Evolutionary conservation across 345 rosid species (phyloP), one percentile per base, ranked within the genome.

Genomic region (Aegle marmelos): DNA sequence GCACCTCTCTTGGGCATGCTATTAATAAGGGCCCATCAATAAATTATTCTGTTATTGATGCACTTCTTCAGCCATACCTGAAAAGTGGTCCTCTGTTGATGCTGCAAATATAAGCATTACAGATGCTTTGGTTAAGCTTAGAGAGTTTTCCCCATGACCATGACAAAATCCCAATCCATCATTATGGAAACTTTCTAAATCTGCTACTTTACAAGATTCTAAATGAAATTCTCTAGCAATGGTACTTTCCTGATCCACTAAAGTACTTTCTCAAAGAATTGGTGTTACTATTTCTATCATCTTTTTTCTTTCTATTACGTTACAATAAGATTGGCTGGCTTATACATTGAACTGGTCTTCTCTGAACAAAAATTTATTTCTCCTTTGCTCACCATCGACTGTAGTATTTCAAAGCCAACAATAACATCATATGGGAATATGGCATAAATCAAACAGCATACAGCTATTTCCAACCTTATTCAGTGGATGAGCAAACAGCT

Each of bases 401-500:
- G 10, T 22, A 24, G 61, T n/a, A 8, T 58, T 58, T 58, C 61
- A 58, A 9, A 58, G 10, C 61, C 25, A 58, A 58, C 24, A 24
- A 58, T 58, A 22, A 58, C 11, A 58, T 58, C 61, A 58, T 24
- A 58, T 9, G 3, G n/a, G 61, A 58, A 58, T 22, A 9, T n/a
- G 61, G 61, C 61, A 76, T 31, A 13, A 56, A 53, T 63, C 30
- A 56, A 61, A 41, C 1, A 69, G 25, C 4, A 8, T 50, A 28
- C 48, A 59, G 28, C 67, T 57, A 72, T 80, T 54, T 25, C 82
- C 79, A 80, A 96, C 98, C 99, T 94, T 94, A 85, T 92, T 91
- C 86, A 87, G 74, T 70, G 98, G 98, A 86, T 97, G 98, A 79
- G 90, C 89, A 86, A 86, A 87, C 69, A 94, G 81, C 83, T 93